These are phyloP conservation scores for Actinomucor elegans DNA, from an alignment of 371 early-diverging fungal species.

Conservation along the genomic window DNA sequence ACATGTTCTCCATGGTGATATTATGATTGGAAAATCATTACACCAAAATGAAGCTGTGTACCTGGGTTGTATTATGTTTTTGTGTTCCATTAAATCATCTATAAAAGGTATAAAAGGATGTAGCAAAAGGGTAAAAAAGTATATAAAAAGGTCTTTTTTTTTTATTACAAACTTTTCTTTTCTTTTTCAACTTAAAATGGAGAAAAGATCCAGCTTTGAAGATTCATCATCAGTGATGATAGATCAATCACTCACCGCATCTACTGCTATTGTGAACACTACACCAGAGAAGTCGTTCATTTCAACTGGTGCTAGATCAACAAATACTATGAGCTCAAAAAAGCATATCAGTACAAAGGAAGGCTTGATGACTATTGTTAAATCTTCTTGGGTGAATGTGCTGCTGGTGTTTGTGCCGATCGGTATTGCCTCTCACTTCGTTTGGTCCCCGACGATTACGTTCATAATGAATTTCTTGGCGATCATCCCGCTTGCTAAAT, in stretches of 20 bases:
- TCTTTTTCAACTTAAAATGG: background rate
- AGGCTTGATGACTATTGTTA: slow-evolving; percentile 46
- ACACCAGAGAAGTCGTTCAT: background rate
- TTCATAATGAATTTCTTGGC: slow-evolving; percentile 89
- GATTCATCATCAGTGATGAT: background rate
- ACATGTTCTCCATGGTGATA: no score
- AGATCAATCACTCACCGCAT: background rate
- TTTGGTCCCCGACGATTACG: slow-evolving; percentile 62
- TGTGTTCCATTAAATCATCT: no score
- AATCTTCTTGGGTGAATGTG: slow-evolving; percentile 64
- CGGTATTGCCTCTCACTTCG: slow-evolving; percentile 66
- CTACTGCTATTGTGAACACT: background rate
- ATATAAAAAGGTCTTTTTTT: background rate
- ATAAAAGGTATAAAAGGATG: background rate
- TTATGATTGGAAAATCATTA: no score
- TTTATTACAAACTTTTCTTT: background rate
- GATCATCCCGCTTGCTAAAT: slow-evolving; percentile 84
- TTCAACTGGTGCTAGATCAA: background rate
- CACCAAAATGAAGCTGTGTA: no score
- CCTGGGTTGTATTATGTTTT: no score
- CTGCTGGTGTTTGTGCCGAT: slow-evolving; percentile 76
- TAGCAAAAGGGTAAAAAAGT: background rate
- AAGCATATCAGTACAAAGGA: slow-evolving; percentile 13
- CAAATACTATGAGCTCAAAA: background rate
- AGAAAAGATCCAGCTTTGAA: slow-evolving; percentile 1